Percentiles rank a stretch among this genome's conserved stretches.
Evolutionary conservation across 768 basidiomycete genomes (phyloP).

Genomic region (Boletus bicolor): DNA sequence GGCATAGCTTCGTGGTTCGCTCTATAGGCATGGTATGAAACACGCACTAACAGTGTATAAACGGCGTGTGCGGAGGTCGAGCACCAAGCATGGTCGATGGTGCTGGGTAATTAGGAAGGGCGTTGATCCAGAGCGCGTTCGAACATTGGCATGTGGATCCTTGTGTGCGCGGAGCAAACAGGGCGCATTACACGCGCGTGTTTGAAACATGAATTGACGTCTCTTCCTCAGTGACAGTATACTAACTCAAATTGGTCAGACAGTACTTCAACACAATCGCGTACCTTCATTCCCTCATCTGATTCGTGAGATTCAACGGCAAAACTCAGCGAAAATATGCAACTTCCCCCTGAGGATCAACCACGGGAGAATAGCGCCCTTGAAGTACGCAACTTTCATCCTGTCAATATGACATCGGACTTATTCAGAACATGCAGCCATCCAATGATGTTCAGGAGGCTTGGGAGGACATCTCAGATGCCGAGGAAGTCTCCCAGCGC

Average conservation of each 20-base stretch:
- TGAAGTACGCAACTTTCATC: constrained; percentile 6
- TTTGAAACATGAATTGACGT: too few species aligned
- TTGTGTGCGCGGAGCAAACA: too few species aligned
- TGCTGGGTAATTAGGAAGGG: too few species aligned
- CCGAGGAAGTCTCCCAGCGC: constrained; percentile 11
- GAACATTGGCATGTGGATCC: too few species aligned
- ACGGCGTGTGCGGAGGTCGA: neutral
- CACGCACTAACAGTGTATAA: too few species aligned
- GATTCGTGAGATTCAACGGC: neutral
- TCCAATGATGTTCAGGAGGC: constrained; percentile 9
- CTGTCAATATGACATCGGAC: neutral
- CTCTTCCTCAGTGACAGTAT: too few species aligned
- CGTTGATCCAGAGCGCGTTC: too few species aligned
- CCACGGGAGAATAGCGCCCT: neutral
- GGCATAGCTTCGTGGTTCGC: neutral
- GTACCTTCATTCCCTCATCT: neutral
- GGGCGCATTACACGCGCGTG: too few species aligned
- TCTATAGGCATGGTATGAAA: neutral
- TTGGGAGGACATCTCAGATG: constrained; percentile 37
- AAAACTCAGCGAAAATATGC: constrained; percentile 11
- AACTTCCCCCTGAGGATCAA: constrained; percentile 2
- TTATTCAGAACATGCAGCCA: neutral
- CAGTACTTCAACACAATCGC: neutral
- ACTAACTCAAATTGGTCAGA: neutral
- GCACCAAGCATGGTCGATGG: too few species aligned